phyloP scores from a whole-genome alignment of 192 early-diverging fungal species.

The Gonapodya sp. region DNA sequence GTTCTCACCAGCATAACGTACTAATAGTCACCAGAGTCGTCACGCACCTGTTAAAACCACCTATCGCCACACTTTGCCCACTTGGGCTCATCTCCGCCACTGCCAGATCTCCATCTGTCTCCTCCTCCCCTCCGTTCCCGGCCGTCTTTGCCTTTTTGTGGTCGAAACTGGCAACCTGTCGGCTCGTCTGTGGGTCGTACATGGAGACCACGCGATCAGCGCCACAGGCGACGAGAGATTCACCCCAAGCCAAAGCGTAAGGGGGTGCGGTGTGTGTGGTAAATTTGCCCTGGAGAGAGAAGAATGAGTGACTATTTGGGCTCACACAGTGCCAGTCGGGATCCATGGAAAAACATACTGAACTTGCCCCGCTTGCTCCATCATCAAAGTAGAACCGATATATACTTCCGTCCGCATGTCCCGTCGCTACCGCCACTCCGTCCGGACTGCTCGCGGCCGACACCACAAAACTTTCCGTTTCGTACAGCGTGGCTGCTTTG shows the following conservation, averaged over 20 bases:
- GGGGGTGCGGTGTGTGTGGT: conserved; percentile 36
- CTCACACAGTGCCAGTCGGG: conserved; percentile 11
- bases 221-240: conserved; percentile 42
- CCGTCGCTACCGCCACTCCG: conserved; percentile 47
- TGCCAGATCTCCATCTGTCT: conserved; percentile 44
- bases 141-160: not conserved
- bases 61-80: conserved; percentile 46
- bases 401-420: conserved; percentile 50
- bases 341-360: conserved; percentile 22
- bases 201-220: conserved; percentile 40
- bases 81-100: conserved; percentile 40
- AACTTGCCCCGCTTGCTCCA: conserved; percentile 46
- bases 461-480: conserved; percentile 48
- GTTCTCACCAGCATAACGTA: not conserved
- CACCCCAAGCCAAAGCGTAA: conserved; percentile 42
- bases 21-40: not conserved
- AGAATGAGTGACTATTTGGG: conserved; percentile 15
- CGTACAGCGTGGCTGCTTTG: conserved; percentile 56
- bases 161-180: not conserved
- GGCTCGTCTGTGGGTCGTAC: conserved; percentile 20
- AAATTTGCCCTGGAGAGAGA: conserved; percentile 44
- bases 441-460: conserved; percentile 39
- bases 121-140: conserved; percentile 34
- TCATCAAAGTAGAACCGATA: conserved; percentile 59
- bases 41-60: conserved; percentile 35